Percentiles rank a stretch among this genome's conserved stretches.
phyloP scores from a whole-genome alignment of 768 basidiomycete genomes.

The Auriscalpium vulgare region DNA sequence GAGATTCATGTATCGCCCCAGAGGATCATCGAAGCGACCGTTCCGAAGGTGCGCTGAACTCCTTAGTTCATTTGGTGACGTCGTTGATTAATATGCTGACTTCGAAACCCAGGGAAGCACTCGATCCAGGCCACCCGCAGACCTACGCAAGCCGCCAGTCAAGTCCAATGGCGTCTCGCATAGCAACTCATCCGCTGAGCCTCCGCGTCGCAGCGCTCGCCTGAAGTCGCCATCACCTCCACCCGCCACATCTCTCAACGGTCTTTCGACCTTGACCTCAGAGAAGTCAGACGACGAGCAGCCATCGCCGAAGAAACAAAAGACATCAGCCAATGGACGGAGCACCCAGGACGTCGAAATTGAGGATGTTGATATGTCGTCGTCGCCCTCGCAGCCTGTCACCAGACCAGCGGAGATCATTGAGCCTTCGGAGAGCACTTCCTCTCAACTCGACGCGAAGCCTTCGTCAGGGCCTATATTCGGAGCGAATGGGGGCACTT shows the following conservation, averaged over 20 bases:
- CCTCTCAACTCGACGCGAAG: slow-evolving; percentile 18
- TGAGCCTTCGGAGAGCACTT: slow-evolving; percentile 26
- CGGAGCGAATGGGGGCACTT: slow-evolving; percentile 16
- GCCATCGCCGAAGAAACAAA: slow-evolving; percentile 39
- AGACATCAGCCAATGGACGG: slow-evolving; percentile 22
- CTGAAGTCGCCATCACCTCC: slow-evolving; percentile 16
- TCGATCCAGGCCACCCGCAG: slow-evolving; percentile 63
- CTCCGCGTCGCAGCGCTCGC: slow-evolving; percentile 16
- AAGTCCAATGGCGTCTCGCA: slow-evolving; percentile 10
- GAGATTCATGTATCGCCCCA: slow-evolving; percentile 40
- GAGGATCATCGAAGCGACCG: slow-evolving; percentile 68
- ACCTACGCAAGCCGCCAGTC: slow-evolving; percentile 28
- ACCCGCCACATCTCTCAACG: background rate
- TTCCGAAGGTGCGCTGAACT: slow-evolving; percentile 36
- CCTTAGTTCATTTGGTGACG: too few relatives aligned
- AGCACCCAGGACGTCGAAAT: slow-evolving; percentile 23
- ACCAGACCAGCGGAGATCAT: slow-evolving; percentile 31
- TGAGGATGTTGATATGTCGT: slow-evolving; percentile 26
- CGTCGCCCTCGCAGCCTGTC: slow-evolving; percentile 11
- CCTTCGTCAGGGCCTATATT: slow-evolving; percentile 10
- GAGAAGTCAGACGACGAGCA: slow-evolving; percentile 33
- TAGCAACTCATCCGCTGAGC: slow-evolving; percentile 7
- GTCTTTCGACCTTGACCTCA: slow-evolving; percentile 6
- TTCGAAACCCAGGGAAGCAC: slow-evolving; percentile 54
- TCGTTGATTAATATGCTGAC: too few relatives aligned